Evolutionary conservation across 108 stramenopile species (phyloP).

Genomic region (Skeletonema tropicum): DNA sequence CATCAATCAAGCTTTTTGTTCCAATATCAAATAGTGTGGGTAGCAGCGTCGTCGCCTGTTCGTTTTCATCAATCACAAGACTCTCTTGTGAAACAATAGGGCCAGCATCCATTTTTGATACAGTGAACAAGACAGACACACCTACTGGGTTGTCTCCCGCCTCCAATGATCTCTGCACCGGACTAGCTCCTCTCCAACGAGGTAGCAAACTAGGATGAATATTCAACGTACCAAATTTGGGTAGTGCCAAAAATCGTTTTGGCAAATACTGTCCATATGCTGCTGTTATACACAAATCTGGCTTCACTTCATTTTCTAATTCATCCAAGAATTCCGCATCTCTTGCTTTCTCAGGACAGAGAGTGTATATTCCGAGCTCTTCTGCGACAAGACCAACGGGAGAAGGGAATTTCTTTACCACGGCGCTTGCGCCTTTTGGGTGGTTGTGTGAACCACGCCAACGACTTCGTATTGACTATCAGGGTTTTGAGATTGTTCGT

Average conservation of each 20-base stretch:
- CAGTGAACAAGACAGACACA: constrained; percentile 94
- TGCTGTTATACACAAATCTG: constrained; percentile 98
- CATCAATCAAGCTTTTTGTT: constrained; percentile 76
- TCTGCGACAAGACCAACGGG: constrained; percentile 92
- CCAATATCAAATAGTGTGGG: constrained; percentile 90
- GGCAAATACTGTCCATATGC: constrained; percentile 97
- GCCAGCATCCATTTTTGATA: constrained; percentile 97
- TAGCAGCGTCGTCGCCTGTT: constrained; percentile 87
- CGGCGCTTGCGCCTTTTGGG: constrained; percentile 87
- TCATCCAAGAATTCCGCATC: constrained; percentile 85
- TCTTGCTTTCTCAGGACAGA: constrained; percentile 90
- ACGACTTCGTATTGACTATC: constrained; percentile 79
- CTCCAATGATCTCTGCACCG: constrained; percentile 93
- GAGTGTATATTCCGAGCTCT: constrained; percentile 67
- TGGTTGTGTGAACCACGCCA: constrained; percentile 94
- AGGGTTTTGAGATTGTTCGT: constrained; percentile 67
- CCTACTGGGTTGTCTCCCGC: constrained; percentile 87
- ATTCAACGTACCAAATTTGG: constrained; percentile 92
- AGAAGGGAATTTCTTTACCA: constrained; percentile 71
- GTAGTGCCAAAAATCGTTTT: constrained; percentile 88
- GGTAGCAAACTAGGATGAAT: constrained; percentile 97
- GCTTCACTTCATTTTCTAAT: constrained; percentile 61
- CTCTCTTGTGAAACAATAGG: constrained; percentile 86
- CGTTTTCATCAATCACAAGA: constrained; percentile 70
- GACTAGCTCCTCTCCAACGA: constrained; percentile 94